Base-by-base conservation (phyloP, 2,329 filamentous ascomycete genomes). In the Talaromyces sp. region DNA sequence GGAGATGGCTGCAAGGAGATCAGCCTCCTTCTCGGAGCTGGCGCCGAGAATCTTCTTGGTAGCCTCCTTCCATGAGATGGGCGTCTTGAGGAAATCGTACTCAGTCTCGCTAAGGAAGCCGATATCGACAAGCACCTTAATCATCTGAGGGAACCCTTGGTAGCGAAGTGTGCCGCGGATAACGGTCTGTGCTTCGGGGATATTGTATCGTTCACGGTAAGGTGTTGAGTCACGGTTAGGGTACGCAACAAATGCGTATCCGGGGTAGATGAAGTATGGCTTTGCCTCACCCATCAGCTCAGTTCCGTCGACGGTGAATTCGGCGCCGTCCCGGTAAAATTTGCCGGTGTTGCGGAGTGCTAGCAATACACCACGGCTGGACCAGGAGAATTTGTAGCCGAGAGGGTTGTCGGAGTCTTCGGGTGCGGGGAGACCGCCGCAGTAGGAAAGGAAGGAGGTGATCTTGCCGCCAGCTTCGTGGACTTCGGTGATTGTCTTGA, bases 371-470 rank as follows among this genome's bases (percentile, higher is more conserved):
- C 94, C 94, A 64, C 93, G 88, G 68, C 88, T 87, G 37, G 88
- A 89, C 83, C 88, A 90, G 6, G 89, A 92, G 84, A 96, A 95
- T 81, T 96, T 97, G 86, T 96, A 97, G 57, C 93, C 93, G 16
- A 97, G 84, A 33, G 93, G 93, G 83, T 97, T 97, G 79, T 90
- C 90, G 8, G 90, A 94, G 78, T 83, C 82, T 80, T 95, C 91
- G 59, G 85, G 84, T 81, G 88, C 85, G 33, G 88, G 87, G 6
- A 95, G 83, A 71, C 92, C 92, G 74, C 92, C 92, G 72, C 93
- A 97, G 85, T 90, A 97, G 62, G 87, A 90, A 68, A 90, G 81
- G 84, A 97, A 97, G 52, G 85, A 87, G 35, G 84, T 82, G 76
- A 98, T 90, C 84, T 95, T 95, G 77, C 93, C 94, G 66, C 93